phyloP scores from a whole-genome alignment of 257 asterid genomes.

The Solanum etuberosum region DNA sequence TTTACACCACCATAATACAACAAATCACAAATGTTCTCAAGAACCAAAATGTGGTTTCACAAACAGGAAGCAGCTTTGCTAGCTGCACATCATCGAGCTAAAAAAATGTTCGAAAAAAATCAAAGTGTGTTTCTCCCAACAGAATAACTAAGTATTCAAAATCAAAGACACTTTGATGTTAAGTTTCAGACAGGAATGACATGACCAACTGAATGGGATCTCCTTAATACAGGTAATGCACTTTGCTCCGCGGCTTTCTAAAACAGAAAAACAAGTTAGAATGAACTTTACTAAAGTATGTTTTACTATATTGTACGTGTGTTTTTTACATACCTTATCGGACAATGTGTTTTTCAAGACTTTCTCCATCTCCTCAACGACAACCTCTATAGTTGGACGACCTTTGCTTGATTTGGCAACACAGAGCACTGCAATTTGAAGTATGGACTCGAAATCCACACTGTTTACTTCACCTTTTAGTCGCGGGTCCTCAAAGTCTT shows the following conservation, averaged over 20 bases:
- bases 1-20: neutral
- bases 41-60: neutral
- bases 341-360: slow-evolving; percentile 43
- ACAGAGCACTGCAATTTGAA: slow-evolving; percentile 72
- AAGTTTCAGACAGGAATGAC: neutral
- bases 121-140: neutral
- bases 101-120: neutral
- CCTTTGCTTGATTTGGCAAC: slow-evolving; percentile 65
- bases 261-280: neutral
- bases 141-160: neutral
- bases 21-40: neutral
- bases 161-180: neutral
- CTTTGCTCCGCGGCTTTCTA: neutral
- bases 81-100: neutral
- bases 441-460: slow-evolving; percentile 60
- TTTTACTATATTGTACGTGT: neutral
- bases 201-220: neutral
- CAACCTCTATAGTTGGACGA: slow-evolving; percentile 60
- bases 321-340: slow-evolving; percentile 20
- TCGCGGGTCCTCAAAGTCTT: slow-evolving; percentile 54
- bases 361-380: slow-evolving; percentile 59
- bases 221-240: neutral
- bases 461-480: slow-evolving; percentile 36
- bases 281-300: neutral
- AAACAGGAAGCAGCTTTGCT: neutral